Evolutionary conservation across 352 stramenopile species (phyloP).

Genomic region (Peronospora belbahrii): DNA sequence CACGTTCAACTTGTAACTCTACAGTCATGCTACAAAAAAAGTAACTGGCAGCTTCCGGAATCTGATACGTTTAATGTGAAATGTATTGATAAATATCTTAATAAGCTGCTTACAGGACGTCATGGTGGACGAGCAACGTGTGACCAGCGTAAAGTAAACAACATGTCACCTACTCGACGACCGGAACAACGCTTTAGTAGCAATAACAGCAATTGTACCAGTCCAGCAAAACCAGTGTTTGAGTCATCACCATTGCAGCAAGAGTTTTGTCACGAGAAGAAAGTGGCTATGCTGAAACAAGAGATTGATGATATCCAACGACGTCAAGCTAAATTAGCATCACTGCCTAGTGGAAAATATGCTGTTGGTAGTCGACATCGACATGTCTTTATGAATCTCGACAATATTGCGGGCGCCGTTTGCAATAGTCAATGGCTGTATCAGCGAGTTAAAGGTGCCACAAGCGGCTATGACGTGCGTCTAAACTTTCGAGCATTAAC

Average conservation of each 20-base stretch:
- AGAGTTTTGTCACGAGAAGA: constrained; percentile 12
- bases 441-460: constrained; percentile 17
- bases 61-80: constrained; percentile 6
- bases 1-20: constrained; percentile 19
- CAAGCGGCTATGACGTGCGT: constrained; percentile 21
- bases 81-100: constrained; percentile 14
- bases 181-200: not conserved
- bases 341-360: constrained; percentile 11
- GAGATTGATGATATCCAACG: constrained; percentile 11
- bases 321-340: constrained; percentile 9
- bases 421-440: constrained; percentile 23
- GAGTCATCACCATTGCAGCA: not conserved
- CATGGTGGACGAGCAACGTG: not conserved
- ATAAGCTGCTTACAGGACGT: constrained; percentile 11
- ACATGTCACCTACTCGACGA: constrained; percentile 3
- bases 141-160: constrained; percentile 10
- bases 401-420: constrained; percentile 30
- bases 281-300: constrained; percentile 14
- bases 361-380: constrained; percentile 12
- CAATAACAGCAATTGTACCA: constrained; percentile 5
- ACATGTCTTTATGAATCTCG: constrained; percentile 37
- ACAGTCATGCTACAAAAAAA: constrained; percentile 7
- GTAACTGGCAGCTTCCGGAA: constrained; percentile 4
- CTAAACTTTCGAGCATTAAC: constrained; percentile 32
- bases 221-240: constrained; percentile 3